Base-by-base conservation (phyloP, 768 basidiomycete genomes). In the Myochromella boudieri region DNA sequence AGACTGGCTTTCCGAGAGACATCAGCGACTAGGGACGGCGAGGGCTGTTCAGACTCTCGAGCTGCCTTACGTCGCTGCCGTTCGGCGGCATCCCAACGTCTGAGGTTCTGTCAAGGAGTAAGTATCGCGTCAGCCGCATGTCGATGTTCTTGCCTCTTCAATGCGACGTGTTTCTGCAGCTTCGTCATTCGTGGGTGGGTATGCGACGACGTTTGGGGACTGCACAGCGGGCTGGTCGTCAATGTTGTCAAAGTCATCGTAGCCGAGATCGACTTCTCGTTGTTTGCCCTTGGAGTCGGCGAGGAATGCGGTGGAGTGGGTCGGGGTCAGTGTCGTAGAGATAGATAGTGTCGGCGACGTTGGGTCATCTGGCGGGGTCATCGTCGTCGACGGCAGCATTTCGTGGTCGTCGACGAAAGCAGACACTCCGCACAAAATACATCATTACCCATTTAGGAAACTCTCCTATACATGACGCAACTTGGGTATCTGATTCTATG, bases 31-130 rank as follows among this genome's bases (percentile, higher is more conserved):
- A 86, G 55, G 3, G 85, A 81, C 4, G 75, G 57, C 10, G 63
- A 48, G 20, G 56, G 34, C 29, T 53, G 41, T 20, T 52, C 42
- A 4, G 84, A 82, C 46, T 82, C 84, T 45, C 90, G 77, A 3
- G 78, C 83, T 27, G 78, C 75, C 65, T 84, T 91, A 68, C 90
- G 78, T 48, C 87, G 77, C 55, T 82, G 82, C 15, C 85, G 77
- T 59, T 92, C 90, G 31, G 81, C 81, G 37, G 81, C 68, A 56
- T 92, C 90, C 91, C 89, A 92, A 33, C 77, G 77, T 54, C 77
- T 74, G 21, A 93, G 72, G 49, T 81, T 92, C 90, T 92, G 63
- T 43, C 26, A 42, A 55, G 43, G 33, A 53, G n/a, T 29, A 34
- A 28, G 48, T 20, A 27, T 43, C 42, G 29, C 42, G 42, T 48